A percentile compares a stretch with the other conserved stretches of the same genome.
Conservation (phyloP, 2,329 filamentous ascomycete species). For the Gliomastix tumulicola region DNA sequence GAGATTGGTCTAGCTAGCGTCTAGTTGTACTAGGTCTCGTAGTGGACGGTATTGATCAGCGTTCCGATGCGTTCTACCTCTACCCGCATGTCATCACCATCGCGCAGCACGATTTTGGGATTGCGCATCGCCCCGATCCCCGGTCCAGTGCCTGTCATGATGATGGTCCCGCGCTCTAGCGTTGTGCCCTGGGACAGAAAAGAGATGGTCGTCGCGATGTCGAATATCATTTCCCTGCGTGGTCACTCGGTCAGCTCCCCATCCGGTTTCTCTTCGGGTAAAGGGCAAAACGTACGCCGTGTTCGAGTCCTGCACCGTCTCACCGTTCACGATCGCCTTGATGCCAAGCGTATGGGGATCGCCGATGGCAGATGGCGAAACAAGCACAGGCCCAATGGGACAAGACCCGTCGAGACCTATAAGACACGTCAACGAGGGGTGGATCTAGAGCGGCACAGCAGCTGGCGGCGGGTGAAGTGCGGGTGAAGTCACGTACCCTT, state of each 20-base stretch:
- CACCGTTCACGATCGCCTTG: conserved; percentile 23
- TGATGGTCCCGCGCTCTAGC: conserved; percentile 50
- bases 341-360: conserved; percentile 22
- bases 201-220: conserved; percentile 45
- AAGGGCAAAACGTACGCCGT: conserved; percentile 17
- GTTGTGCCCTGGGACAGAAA: conserved; percentile 54
- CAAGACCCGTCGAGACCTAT: conserved; percentile 38
- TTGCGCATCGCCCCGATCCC: conserved; percentile 33
- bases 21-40: no score
- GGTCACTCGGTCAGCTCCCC: no score
- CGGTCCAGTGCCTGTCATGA: conserved; percentile 53
- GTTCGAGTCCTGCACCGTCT: conserved; percentile 25
- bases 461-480: no score
- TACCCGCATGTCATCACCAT: conserved; percentile 28
- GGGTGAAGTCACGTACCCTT: conserved; percentile 19
- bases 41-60: conserved; percentile 26
- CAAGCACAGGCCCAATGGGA: conserved; percentile 33
- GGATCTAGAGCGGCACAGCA: neutral
- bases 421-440: conserved; percentile 11
- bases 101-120: conserved; percentile 26
- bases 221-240: conserved; percentile 46
- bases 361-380: conserved; percentile 16
- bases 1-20: no score
- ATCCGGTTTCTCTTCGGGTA: no score
- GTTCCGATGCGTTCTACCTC: conserved; percentile 27